Percentiles rank a stretch among this genome's conserved stretches.
phyloP scores from a whole-genome alignment of 805 yeast genomes.

The Candida koratica region DNA sequence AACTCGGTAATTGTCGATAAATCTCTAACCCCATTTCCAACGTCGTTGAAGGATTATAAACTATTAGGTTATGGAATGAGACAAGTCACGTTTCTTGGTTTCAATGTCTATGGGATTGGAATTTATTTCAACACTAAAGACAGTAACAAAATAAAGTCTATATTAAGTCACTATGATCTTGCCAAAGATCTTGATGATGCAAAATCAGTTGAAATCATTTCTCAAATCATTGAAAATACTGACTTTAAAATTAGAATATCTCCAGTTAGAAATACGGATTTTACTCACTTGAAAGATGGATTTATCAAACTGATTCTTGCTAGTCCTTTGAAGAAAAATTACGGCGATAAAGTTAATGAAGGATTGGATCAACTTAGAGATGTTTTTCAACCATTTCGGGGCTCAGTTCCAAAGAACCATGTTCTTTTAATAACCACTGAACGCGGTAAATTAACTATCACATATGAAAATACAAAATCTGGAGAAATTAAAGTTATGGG shows the following conservation, averaged over 20 bases:
- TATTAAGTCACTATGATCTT: slow-evolving; percentile 31
- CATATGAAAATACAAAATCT: slow-evolving; percentile 27
- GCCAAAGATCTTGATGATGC: slow-evolving; percentile 40
- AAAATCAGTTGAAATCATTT: slow-evolving; percentile 50
- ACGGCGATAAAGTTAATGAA: slow-evolving; percentile 33
- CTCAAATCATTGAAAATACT: slow-evolving; percentile 56
- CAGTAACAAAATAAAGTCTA: slow-evolving; percentile 24
- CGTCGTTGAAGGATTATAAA: slow-evolving; percentile 35
- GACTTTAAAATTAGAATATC: slow-evolving; percentile 70
- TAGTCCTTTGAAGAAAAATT: slow-evolving; percentile 48
- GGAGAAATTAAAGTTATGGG: slow-evolving; percentile 45
- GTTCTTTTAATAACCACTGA: slow-evolving; percentile 51
- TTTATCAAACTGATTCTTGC: slow-evolving; percentile 75
- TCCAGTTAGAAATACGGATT: slow-evolving; percentile 89
- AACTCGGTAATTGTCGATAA: slow-evolving; percentile 37
- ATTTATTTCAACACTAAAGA: slow-evolving; percentile 70
- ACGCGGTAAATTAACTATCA: slow-evolving; percentile 25
- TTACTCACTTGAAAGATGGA: slow-evolving; percentile 85
- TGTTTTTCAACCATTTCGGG: slow-evolving; percentile 55
- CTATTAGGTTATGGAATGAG: slow-evolving; percentile 80
- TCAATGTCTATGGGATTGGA: slow-evolving; percentile 87
- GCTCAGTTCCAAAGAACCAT: slow-evolving; percentile 74
- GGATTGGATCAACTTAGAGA: slow-evolving; percentile 68
- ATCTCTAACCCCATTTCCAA: slow-evolving; percentile 49
- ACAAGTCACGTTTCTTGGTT: slow-evolving; percentile 72